Base-by-base conservation (phyloP, 495 filamentous ascomycete species). In the Podospora australis region DNA sequence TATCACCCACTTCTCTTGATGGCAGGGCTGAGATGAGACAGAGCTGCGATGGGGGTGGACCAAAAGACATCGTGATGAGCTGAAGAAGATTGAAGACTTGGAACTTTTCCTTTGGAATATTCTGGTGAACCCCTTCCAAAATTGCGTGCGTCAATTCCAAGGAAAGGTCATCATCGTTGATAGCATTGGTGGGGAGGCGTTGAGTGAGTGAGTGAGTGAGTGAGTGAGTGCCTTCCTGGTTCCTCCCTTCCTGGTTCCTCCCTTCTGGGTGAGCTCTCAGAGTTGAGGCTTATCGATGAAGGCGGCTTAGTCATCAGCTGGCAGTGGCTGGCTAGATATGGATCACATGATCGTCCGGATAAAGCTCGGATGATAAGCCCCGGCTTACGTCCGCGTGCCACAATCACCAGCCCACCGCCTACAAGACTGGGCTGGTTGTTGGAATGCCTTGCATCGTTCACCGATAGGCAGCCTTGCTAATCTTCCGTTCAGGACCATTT, bases 1-100 rank as follows among this genome's bases (percentile, higher is more conserved):
- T 96, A 11, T 79, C 71, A 28, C 85, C 82, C 13, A 71, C 56
- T 19, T 73, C 66, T 28, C 72, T 69, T 22, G 57, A 63, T 13
- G 70, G 67, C 5, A 96, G 70, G 25, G 78, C 70, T 14, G 78
- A 79, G 35, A 96, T 75, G 48, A 90, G 80, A 47, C 78, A 79
- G 29, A 87, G 75, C 32, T 66, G 73, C 8, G 84, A 85, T 16
- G 88, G 79, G 26, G 77, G 67, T 17, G 85, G 84, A 3, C 75
- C 71, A 49, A 70, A 75, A 42, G 66, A 68, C 76, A 82, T 83
- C 45, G 26, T 57, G 43, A 7, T 0, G 20, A 24, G 2, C 9
- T 8, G 28, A 22, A 36, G 19, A 3, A 17, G 32, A 16, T n/a
- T 36, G 32, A n/a, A n/a, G n/a, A n/a, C n/a, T n/a, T n/a, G n/a